Evolutionary conservation across 805 yeast genomes (phyloP).

Genomic region (Candida chilensis): DNA sequence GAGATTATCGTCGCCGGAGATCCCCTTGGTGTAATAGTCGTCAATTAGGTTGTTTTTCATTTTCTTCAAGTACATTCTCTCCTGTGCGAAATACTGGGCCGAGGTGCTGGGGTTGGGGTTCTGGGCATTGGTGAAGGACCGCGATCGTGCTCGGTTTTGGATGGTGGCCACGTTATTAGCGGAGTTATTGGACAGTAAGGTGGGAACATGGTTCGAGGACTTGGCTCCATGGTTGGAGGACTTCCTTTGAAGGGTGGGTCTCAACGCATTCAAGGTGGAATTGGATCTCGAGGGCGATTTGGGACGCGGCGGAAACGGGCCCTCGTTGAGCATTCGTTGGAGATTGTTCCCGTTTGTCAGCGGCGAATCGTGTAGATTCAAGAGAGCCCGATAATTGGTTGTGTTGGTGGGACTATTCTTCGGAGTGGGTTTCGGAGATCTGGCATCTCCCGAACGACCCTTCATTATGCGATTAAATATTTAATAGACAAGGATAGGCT

Average conservation of each 20-base stretch:
- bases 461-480: no score
- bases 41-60: slow-evolving; percentile 53
- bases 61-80: slow-evolving; percentile 53
- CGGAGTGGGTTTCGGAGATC: neutral
- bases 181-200: no score
- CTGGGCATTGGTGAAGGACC: no score
- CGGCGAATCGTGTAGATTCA: neutral
- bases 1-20: slow-evolving; percentile 27
- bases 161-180: no score
- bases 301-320: neutral
- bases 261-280: no score
- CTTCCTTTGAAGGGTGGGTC: no score
- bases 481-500: no score
- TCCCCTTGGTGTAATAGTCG: slow-evolving; percentile 67
- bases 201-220: no score
- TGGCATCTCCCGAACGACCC: neutral
- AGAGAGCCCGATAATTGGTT: neutral
- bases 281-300: neutral
- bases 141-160: no score
- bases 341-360: neutral
- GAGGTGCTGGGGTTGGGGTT: slow-evolving; percentile 6
- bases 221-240: no score
- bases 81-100: slow-evolving; percentile 50
- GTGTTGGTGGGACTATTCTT: neutral
- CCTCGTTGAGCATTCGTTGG: neutral